Base-by-base conservation (phyloP, 345 rosid species). In the Populus ilicifolia region DNA sequence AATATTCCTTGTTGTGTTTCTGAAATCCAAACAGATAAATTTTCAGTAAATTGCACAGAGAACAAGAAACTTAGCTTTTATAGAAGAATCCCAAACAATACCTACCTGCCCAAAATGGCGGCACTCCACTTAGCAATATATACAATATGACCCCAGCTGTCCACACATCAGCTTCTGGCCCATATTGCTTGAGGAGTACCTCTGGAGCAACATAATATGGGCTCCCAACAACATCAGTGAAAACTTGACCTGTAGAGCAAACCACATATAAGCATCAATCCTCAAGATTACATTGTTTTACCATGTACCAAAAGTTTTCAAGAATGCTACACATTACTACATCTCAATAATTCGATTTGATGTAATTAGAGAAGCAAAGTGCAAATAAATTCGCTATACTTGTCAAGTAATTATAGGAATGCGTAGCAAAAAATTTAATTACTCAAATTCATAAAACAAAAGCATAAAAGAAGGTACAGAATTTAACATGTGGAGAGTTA, bases 71-170 rank as follows among this genome's bases (percentile, higher is more conserved):
- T 62, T 63, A 59, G 7, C 48, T 8, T 29, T 52, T 46, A 30
- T 38, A 20, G 33, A 65, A 56, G 73, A 10, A 75, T 43, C 50
- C 29, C 46, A 72, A 50, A 46, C 21, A 25, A 65, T 38, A 77
- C 82, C 39, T 83, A 95, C 99, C 99, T 84, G 99, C 99, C 98
- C 99, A 95, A 82, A 94, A 95, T 61, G 99, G 99, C 25, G 99
- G 99, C 78, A 95, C 99, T 56, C 99, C 99, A 82, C 99, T 93
- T 75, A 95, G 88, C 90, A 95, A 85, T 81, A 95, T 95, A 77
- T 95, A 95, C 78, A 95, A 79, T 81, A 95, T 95, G 82, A 95
- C 94, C 73, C 99, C 99, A 44, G 98, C 98, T 21, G 99, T 95
- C 99, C 99, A 95, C 56, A 95, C 99, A 83, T 95, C 99, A 30